phyloP scores from a whole-genome alignment of 768 basidiomycete species.

The Dictyophora rubrovolvata region DNA sequence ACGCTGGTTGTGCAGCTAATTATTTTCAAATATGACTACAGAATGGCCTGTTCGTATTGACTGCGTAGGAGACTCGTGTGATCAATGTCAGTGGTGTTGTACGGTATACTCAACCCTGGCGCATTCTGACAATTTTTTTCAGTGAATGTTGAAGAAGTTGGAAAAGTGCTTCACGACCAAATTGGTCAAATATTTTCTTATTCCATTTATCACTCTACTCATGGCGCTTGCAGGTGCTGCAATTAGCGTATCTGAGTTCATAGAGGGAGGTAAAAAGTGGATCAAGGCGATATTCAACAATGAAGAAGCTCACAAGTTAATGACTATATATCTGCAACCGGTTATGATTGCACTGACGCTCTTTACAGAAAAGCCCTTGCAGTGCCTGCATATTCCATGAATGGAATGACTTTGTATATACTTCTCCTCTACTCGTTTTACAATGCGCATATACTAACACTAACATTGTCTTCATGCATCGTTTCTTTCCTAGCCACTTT shows the following conservation, averaged over 20 bases:
- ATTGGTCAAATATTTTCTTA: background rate
- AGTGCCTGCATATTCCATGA: conserved; percentile 53
- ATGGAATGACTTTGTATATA: conserved; percentile 26
- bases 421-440: background rate
- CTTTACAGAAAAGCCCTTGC: conserved; percentile 50
- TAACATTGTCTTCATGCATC: background rate
- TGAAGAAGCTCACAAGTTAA: conserved; percentile 4
- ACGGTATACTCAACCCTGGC: background rate
- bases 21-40: background rate
- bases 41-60: background rate
- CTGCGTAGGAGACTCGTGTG: background rate
- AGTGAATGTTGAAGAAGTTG: conserved; percentile 2
- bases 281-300: background rate
- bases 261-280: conserved; percentile 9
- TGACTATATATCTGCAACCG: background rate
- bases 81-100: background rate
- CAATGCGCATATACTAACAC: conserved; percentile 9
- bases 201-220: background rate
- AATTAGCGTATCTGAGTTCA: background rate
- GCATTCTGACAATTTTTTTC: background rate
- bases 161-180: background rate
- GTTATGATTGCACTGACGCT: background rate
- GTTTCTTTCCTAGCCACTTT: conserved; percentile 25
- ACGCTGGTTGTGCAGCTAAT: background rate
- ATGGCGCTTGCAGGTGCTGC: background rate